These are phyloP conservation scores for Delonix regia DNA, from an alignment of 306 rosid species.

Conservation along the genomic window DNA sequence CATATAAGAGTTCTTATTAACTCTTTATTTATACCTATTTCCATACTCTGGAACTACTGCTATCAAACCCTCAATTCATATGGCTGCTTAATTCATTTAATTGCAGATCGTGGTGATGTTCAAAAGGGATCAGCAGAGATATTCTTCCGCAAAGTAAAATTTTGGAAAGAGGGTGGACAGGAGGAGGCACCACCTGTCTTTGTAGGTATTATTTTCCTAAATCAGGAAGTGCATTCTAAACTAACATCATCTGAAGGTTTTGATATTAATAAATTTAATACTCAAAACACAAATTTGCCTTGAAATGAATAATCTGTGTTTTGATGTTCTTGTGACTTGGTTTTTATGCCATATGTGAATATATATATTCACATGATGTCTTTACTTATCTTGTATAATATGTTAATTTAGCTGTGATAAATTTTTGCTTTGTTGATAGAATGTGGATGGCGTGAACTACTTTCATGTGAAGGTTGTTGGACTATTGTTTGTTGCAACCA, in stretches of 20 bases:
- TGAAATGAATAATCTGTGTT: not conserved
- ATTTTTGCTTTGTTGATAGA: slow-evolving; percentile 47
- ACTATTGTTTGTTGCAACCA: slow-evolving; percentile 81
- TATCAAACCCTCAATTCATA: slow-evolving; percentile 3
- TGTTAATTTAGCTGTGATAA: slow-evolving; percentile 21
- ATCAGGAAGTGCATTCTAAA: slow-evolving; percentile 43
- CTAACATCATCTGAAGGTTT: slow-evolving; percentile 4
- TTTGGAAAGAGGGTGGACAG: slow-evolving; percentile 85
- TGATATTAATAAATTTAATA: slow-evolving; percentile 8
- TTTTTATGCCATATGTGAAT: not conserved
- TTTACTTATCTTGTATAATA: not conserved
- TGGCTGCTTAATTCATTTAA: slow-evolving; percentile 11
- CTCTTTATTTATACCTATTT: not conserved
- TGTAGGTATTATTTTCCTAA: slow-evolving; percentile 90
- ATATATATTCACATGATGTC: not conserved
- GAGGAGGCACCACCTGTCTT: slow-evolving; percentile 97
- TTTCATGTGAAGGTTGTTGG: slow-evolving; percentile 93
- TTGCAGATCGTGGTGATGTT: slow-evolving; percentile 81
- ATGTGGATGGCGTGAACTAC: slow-evolving; percentile 87
- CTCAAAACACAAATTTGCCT: not conserved
- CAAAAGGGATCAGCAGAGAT: slow-evolving; percentile 77
- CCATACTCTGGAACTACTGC: slow-evolving; percentile 8
- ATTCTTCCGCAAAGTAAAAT: slow-evolving; percentile 86
- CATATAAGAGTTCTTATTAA: slow-evolving; percentile 18
- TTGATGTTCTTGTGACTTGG: slow-evolving; percentile 1